Evolutionary conservation across 1,139 yeast species (phyloP), one percentile per base, ranked within the genome.

Genomic region (Diutina neorugosa): DNA sequence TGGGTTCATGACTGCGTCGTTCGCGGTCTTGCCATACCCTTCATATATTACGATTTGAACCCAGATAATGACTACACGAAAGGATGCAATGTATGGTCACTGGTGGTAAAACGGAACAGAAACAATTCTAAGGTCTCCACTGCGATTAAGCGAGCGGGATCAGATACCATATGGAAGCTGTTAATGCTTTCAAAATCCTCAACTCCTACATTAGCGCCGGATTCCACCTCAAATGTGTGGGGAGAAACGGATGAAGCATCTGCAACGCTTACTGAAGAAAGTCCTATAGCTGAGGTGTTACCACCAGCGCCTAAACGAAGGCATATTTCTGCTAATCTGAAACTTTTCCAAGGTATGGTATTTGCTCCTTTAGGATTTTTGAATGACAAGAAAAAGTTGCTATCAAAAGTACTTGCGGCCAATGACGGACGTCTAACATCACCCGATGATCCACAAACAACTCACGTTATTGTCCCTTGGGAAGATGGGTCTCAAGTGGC

Each of bases 1-100:
- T 90, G 95, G 94, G 65, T 90, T 2, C 61, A 76, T 20, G 88
- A 87, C 63, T 80, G 87, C 51, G 63, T 80, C 3, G 69, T 72
- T 50, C 69, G 96, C 56, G 80, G 78, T 3, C 89, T 88, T 0
- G 71, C 80, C 2, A 64, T 88, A 52, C 77, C 76, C 31, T 71
- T 70, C 52, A 67, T 69, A 21, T 73, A 74, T 53, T 81, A 78
- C 59, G 75, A 58, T 16, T 57, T 71, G 23, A 60, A 58, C 8
- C 59, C 62, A 2, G 42, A 21, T 56, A 65, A 52, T 66, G 76
- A 23, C 31, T 84, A 84, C 12, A 57, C 61, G 23, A 72, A 66
- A 25, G 77, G 88, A 0, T 80, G 84, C 58, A 60, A 67, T 16
- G 75, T 80, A 52, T 80, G 86, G 85, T 67, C 70, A 44, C 66